phyloP scores from a whole-genome alignment of 352 stramenopile genomes.

The Phytophthora hibernalis region DNA sequence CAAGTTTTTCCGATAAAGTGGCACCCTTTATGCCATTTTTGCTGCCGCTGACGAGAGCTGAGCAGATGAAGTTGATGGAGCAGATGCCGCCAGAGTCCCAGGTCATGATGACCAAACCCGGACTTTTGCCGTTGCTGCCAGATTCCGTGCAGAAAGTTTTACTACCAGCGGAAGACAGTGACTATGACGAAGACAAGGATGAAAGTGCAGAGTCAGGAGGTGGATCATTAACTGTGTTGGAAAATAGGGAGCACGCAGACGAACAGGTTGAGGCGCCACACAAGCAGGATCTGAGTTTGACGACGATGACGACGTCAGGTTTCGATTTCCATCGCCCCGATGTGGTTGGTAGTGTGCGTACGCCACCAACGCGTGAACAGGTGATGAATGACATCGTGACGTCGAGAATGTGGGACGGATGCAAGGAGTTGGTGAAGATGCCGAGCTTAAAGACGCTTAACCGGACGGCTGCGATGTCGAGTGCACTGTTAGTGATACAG shows the following conservation, averaged over 20 bases:
- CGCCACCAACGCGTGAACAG: constrained; percentile 46
- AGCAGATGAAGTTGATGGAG: constrained; percentile 77
- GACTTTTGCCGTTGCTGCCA: constrained; percentile 71
- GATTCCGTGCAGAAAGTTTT: constrained; percentile 63
- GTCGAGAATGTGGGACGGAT: constrained; percentile 61
- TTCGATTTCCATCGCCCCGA: constrained; percentile 75
- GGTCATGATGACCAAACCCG: constrained; percentile 74
- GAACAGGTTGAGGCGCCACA: constrained; percentile 9
- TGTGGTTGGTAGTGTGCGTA: constrained; percentile 33
- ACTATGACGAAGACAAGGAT: constrained; percentile 11
- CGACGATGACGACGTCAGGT: constrained; percentile 45
- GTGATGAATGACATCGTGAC: constrained; percentile 74
- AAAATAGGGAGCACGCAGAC: constrained; percentile 12
- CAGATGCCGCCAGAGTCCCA: constrained; percentile 75
- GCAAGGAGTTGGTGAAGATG: constrained; percentile 65
- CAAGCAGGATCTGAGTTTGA: constrained; percentile 28
- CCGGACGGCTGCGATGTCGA: constrained; percentile 74
- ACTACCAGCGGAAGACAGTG: constrained; percentile 41
- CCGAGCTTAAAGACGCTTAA: constrained; percentile 68
- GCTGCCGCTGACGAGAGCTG: constrained; percentile 64
- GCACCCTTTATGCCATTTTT: constrained; percentile 80
- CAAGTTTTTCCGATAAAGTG: constrained; percentile 73
- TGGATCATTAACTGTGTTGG: constrained; percentile 1
- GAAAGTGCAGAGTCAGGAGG: neutral
- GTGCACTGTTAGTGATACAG: constrained; percentile 75